Evolutionary conservation across 768 basidiomycete species (phyloP).

Genomic region (Suillus cothurnatus): DNA sequence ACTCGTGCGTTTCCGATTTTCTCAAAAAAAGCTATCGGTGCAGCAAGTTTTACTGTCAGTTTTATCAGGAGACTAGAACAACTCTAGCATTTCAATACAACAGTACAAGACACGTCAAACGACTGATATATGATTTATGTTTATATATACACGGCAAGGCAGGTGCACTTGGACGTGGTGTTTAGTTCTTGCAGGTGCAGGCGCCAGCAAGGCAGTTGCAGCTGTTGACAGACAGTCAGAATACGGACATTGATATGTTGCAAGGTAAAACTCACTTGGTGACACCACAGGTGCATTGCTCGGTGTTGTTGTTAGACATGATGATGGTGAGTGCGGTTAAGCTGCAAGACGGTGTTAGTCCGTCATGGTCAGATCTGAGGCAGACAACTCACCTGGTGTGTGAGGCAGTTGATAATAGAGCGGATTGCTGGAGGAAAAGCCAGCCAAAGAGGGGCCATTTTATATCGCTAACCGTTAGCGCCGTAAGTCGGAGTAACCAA

Average conservation of each 20-base stretch:
- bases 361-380: not conserved
- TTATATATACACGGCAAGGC: constrained; percentile 1
- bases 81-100: not conserved
- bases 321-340: not conserved
- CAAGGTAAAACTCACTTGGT: constrained; percentile 5
- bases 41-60: not conserved
- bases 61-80: not conserved
- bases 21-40: too few relatives aligned
- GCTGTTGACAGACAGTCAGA: not conserved
- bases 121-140: not conserved
- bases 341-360: not conserved
- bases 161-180: not conserved
- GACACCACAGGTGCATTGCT: constrained; percentile 2
- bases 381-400: not conserved
- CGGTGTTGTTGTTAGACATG: constrained; percentile 2
- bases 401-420: not conserved
- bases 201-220: constrained; percentile 9
- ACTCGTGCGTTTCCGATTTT: too few relatives aligned
- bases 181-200: constrained; percentile 9
- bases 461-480: not conserved
- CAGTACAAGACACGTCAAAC: not conserved
- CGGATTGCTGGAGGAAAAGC: not conserved
- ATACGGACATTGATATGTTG: not conserved
- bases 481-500: not conserved
- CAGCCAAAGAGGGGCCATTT: not conserved